Percentiles rank a stretch among this genome's conserved stretches.
Conservation (phyloP, 495 filamentous ascomycete species). For the Aspergillus mulundensis region DNA sequence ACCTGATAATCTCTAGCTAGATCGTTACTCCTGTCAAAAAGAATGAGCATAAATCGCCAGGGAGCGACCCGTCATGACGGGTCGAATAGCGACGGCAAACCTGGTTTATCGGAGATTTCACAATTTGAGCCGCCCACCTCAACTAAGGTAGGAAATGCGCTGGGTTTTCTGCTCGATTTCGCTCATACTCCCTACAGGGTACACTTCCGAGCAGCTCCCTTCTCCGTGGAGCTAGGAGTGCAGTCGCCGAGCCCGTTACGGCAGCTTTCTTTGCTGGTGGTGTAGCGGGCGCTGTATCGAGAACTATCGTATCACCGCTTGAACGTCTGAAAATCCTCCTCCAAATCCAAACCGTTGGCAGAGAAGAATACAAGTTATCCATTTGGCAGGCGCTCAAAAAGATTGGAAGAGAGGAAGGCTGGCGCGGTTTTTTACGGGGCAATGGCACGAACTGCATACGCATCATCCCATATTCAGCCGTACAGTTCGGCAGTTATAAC, state of each 20-base stretch:
- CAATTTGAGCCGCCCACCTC: slow-evolving; percentile 22
- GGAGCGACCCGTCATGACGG: slow-evolving; percentile 21
- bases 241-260: slow-evolving; percentile 63
- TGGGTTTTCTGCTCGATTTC: not conserved
- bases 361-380: slow-evolving; percentile 85
- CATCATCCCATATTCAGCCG: slow-evolving; percentile 95
- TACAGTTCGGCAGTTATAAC: slow-evolving; percentile 97
- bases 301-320: slow-evolving; percentile 92
- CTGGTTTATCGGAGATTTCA: slow-evolving; percentile 19
- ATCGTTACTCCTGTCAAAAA: slow-evolving; percentile 4
- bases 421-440: slow-evolving; percentile 92
- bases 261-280: slow-evolving; percentile 96
- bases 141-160: slow-evolving; percentile 24
- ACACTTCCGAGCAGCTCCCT: slow-evolving; percentile 13
- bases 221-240: slow-evolving; percentile 19
- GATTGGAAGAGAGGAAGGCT: slow-evolving; percentile 96
- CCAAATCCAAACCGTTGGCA: slow-evolving; percentile 88
- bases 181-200: slow-evolving; percentile 14
- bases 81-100: slow-evolving; percentile 17
- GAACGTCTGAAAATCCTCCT: slow-evolving; percentile 97
- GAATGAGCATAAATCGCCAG: slow-evolving; percentile 41
- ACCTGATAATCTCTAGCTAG: not conserved
- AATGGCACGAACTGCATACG: slow-evolving; percentile 98
- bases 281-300: slow-evolving; percentile 91
- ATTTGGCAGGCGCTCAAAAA: slow-evolving; percentile 84